Base-by-base conservation (phyloP, 352 stramenopile species). In the Aphanomyces stellatus region DNA sequence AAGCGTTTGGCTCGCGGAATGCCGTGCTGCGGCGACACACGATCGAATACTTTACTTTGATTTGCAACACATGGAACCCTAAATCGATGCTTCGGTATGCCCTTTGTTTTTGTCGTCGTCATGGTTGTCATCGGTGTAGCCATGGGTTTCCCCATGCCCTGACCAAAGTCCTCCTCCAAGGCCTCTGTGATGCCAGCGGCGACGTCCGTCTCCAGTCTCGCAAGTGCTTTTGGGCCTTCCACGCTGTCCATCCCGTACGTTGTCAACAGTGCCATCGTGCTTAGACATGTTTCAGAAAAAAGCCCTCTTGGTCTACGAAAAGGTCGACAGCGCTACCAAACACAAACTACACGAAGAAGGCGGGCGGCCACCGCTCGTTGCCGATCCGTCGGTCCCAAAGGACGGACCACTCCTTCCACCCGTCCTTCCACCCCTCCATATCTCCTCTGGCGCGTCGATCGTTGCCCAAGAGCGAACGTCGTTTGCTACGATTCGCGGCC, bases 201-300 rank as follows among this genome's bases (percentile, higher is more conserved):
- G 56, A 15, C 19, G 56, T 64, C 13, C 56, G 56, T 30, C 25
- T 30, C n/a, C 8, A n/a, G 19, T 49, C 25, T 51, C 35, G 56
- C 35, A 64, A 64, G 30, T 49, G 17, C 19, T 64, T 64, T 25
- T 64, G 56, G 56, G 41, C 41, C 10, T 64, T 64, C 31, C 56
- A 64, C 11, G 35, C 37, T 5, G 25, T 24, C 11, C 41, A 49
- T 49, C 56, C 22, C 19, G 56, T 64, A 64, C 3, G 41, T n/a
- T n/a, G n/a, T n/a, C n/a, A n/a, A n/a, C n/a, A n/a, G n/a, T 11
- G 49, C 31, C 15, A 61, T 28, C 56, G 4, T 24, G 19, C 51
- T 11, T 4, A 53, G 25, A 2, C 25, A 59, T 0, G 25, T 4
- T 24, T 34, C 8, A 64, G 56, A 35, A 11, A 19, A 64, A 64